Conservation (phyloP, 768 basidiomycete genomes). For the Tremella fuciformis region DNA sequence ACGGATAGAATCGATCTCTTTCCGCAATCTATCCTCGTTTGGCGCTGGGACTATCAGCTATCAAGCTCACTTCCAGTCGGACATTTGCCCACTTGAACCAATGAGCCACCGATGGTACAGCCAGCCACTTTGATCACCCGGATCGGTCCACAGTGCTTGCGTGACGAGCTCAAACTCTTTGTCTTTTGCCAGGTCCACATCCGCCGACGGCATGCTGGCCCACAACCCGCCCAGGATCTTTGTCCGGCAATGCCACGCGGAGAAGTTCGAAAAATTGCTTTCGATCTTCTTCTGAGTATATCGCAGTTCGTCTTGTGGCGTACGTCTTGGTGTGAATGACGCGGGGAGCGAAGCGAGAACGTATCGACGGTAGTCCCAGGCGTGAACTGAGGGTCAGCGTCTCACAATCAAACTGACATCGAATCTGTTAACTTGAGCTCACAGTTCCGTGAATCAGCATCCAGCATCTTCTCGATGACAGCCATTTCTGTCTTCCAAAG, state of each 20-base stretch:
- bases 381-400: conserved; percentile 64
- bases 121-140: conserved; percentile 95
- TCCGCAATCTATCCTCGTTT: conserved; percentile 60
- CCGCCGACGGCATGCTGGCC: conserved; percentile 57
- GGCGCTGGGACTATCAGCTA: conserved; percentile 54
- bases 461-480: conserved; percentile 88
- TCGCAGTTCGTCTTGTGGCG: conserved; percentile 67
- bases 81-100: conserved; percentile 61
- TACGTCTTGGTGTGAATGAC: conserved; percentile 51
- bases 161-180: conserved; percentile 81
- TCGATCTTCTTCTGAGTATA: conserved; percentile 90
- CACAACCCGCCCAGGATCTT: conserved; percentile 71
- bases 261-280: conserved; percentile 93
- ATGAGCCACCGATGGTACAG: conserved; percentile 98
- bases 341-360: conserved; percentile 69
- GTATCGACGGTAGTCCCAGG: conserved; percentile 91
- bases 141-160: conserved; percentile 95
- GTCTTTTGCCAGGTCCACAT: conserved; percentile 62
- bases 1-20: conserved; percentile 74
- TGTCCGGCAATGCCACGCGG: conserved; percentile 97
- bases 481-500: conserved; percentile 83
- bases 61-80: background rate
- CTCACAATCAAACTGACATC: too few species aligned
- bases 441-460: conserved; percentile 92
- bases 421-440: too few species aligned